Conservation (phyloP, 225 moss, liverwort and hornwort genomes). For the Takakia lepidozioides region DNA sequence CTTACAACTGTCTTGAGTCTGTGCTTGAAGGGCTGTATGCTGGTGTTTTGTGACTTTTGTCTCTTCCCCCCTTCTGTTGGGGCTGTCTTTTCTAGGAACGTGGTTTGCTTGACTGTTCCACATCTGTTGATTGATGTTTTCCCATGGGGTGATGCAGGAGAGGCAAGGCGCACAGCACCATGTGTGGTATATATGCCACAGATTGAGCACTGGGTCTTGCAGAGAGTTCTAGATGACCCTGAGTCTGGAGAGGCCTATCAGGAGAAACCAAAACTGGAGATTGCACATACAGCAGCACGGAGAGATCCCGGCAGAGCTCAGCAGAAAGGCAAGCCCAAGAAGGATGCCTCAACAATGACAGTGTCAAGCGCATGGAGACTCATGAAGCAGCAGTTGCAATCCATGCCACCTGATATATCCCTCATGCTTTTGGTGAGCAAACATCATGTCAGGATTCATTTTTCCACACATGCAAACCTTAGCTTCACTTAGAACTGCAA, state of each 20-base stretch:
- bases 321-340: constrained; percentile 9
- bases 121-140: no score
- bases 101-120: no score
- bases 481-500: no score
- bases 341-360: constrained; percentile 10
- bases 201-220: constrained; percentile 70
- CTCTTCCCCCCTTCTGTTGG: no score
- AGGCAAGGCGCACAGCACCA: constrained; percentile 46
- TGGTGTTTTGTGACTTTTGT: no score
- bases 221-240: constrained; percentile 8
- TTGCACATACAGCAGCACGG: constrained; percentile 17
- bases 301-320: constrained; percentile 14
- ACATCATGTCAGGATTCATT: not conserved
- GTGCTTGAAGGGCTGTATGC: no score
- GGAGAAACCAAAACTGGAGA: constrained; percentile 28
- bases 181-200: constrained; percentile 74
- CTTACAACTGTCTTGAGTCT: no score
- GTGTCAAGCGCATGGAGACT: constrained; percentile 57
- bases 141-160: no score
- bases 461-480: no score
- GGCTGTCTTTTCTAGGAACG: no score
- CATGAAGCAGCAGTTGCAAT: constrained; percentile 67
- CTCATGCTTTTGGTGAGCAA: constrained; percentile 72
- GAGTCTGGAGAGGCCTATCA: constrained; percentile 17
- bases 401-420: constrained; percentile 47